Evolutionary conservation across 805 yeast genomes (phyloP).

Genomic region (Barnettozyma californica): DNA sequence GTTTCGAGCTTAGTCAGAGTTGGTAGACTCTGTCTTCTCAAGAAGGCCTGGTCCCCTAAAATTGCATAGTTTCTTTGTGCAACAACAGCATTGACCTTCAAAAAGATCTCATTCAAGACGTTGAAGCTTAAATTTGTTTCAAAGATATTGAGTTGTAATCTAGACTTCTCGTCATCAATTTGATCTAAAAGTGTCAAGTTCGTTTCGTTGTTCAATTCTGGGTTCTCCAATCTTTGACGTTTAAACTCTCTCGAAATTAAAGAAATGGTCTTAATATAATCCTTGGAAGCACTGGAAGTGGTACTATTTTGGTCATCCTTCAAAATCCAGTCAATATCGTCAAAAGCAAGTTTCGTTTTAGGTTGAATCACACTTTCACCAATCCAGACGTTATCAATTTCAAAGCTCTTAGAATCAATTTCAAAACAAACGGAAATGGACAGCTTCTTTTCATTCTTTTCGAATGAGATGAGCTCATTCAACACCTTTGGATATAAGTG

Average conservation of each 20-base stretch:
- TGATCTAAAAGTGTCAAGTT: constrained; percentile 67
- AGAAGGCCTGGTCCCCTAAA: constrained; percentile 74
- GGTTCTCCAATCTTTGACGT: constrained; percentile 56
- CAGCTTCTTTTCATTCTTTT: constrained; percentile 52
- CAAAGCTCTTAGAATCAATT: constrained; percentile 66
- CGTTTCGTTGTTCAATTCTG: constrained; percentile 39
- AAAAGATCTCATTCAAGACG: constrained; percentile 68
- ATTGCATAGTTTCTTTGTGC: constrained; percentile 75
- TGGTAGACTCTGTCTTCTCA: constrained; percentile 86
- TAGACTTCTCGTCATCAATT: constrained; percentile 79
- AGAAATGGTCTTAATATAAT: constrained; percentile 58
- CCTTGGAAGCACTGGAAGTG: constrained; percentile 52
- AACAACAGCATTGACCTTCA: constrained; percentile 77
- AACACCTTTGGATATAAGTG: constrained; percentile 66
- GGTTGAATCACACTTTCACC: constrained; percentile 69
- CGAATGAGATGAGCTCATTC: constrained; percentile 55
- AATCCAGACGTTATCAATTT: constrained; percentile 70
- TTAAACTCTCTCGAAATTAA: constrained; percentile 65
- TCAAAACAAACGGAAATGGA: constrained; percentile 77
- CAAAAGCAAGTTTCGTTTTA: constrained; percentile 48
- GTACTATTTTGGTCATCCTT: constrained; percentile 14
- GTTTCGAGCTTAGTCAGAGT: constrained; percentile 74
- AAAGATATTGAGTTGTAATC: constrained; percentile 67
- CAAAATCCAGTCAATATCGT: constrained; percentile 49
- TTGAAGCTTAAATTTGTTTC: constrained; percentile 51